These are phyloP conservation scores for Phytophthora colocasiae DNA, from an alignment of 352 stramenopile species.

Conservation along the genomic window DNA sequence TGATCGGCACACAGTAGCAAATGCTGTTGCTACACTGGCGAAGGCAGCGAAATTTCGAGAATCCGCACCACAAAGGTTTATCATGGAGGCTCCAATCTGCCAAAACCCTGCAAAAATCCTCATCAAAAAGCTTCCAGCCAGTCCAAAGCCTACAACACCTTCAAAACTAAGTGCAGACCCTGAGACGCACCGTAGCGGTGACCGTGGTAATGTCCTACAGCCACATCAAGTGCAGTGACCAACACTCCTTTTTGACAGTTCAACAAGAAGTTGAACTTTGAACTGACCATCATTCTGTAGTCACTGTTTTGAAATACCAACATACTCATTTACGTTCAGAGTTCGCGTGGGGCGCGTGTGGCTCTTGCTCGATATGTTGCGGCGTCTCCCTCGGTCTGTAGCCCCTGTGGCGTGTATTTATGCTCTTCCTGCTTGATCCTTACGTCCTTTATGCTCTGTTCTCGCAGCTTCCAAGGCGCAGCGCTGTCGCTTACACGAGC, in stretches of 20 bases:
- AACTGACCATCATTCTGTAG: too few relatives aligned
- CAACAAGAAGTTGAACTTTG: too few relatives aligned
- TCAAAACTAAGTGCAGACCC: constrained; percentile 5
- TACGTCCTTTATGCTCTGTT: not conserved
- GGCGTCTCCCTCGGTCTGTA: constrained; percentile 38
- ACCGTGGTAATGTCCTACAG: constrained; percentile 4
- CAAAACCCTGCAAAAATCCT: constrained; percentile 17
- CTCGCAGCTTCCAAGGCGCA: constrained; percentile 21
- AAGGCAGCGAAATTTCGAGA: constrained; percentile 40
- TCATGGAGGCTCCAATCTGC: constrained; percentile 13
- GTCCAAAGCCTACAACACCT: constrained; percentile 1
- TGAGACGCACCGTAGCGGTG: constrained; percentile 17
- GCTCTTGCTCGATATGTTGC: constrained; percentile 26
- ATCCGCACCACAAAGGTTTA: constrained; percentile 24
- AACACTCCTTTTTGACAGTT: too few relatives aligned
- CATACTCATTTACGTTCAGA: constrained; percentile 18
- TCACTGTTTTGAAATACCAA: too few relatives aligned
- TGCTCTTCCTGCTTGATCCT: not conserved
- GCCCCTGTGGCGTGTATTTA: not conserved
- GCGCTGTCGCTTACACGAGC: constrained; percentile 14
- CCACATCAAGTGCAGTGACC: too few relatives aligned
- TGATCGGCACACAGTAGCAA: constrained; percentile 48
- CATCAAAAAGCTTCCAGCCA: constrained; percentile 27
- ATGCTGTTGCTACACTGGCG: constrained; percentile 35
- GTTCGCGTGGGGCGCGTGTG: constrained; percentile 14